phyloP scores from a whole-genome alignment of 2,329 filamentous ascomycete species.

The Pezicula rhizophila region DNA sequence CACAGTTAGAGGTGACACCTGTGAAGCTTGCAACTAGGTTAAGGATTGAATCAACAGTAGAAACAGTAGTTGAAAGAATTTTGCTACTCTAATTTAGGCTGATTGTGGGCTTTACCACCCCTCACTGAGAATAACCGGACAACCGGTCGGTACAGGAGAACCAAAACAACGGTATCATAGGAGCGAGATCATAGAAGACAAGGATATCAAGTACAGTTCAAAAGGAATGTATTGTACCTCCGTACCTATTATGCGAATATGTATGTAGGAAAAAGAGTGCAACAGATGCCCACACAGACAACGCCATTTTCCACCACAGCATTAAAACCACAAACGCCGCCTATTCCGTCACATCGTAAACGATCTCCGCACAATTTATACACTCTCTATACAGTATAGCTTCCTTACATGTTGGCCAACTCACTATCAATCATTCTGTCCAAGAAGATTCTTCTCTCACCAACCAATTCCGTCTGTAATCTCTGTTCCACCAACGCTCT shows the following conservation, averaged over 20 bases:
- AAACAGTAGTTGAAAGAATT: too few relatives aligned
- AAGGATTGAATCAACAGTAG: too few relatives aligned
- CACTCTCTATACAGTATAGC: background rate
- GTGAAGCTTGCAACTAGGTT: too few relatives aligned
- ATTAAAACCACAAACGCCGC: background rate
- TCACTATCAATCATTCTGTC: constrained; percentile 91
- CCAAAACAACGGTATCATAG: too few relatives aligned
- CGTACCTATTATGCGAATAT: background rate
- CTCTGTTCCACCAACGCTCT: constrained; percentile 87
- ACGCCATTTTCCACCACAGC: background rate
- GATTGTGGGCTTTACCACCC: too few relatives aligned
- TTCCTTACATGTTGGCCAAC: constrained; percentile 77
- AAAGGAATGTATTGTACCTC: background rate
- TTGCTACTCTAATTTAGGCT: too few relatives aligned
- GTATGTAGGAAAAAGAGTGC: background rate
- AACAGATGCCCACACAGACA: background rate
- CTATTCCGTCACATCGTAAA: constrained; percentile 1
- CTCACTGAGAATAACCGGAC: too few relatives aligned
- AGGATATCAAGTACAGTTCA: background rate
- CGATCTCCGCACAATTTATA: constrained; percentile 4
- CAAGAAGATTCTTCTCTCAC: constrained; percentile 82
- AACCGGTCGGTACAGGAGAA: too few relatives aligned
- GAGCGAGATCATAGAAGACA: too few relatives aligned
- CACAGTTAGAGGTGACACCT: too few relatives aligned
- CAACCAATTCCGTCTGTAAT: constrained; percentile 79